Base-by-base conservation (phyloP, 2,329 filamentous ascomycete genomes). In the Nannizziopsis barbatae region DNA sequence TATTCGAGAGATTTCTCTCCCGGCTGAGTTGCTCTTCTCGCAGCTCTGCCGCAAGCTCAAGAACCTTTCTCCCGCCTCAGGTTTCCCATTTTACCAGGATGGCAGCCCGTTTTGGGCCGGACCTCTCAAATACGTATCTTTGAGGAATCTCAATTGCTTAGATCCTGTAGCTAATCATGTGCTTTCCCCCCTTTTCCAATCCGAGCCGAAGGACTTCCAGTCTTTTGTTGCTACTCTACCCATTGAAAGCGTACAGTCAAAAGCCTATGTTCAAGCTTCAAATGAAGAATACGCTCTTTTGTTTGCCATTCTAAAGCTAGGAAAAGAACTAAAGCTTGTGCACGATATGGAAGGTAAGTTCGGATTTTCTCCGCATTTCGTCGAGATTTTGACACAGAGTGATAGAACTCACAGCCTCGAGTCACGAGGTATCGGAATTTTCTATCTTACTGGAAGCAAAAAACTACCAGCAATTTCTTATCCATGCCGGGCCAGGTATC, bases 281-380 rank as follows among this genome's bases (percentile, higher is more conserved):
- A 71, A 78, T 46, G 65, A 71, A 11, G 72, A 77, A 45, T 74
- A 77, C 0, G 68, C 80, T 38, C 64, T 86, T 8, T 77, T 80
- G 54, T 71, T 87, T 37, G 75, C 81, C 39, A 75, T 80, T n/a
- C 68, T 87, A 38, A 81, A 86, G 54, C 75, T 80, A 12, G 83
- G 80, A 11, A 86, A 86, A 63, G 83, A 83, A 58, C 69, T 75
- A 33, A 82, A 82, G 1, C 65, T 86, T 14, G 78, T 86, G 1
- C 80, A 82, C 50, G 83, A 47, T 15, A 35, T 86, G 56, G 78
- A 81, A 55, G 72, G 79, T 77, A 66, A 31, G 44, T 49, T 12
- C 1, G 31, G 4, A 11, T 2, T 11, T 37, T 17, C 5, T 45
- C 10, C 5, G 12, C 15, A 35, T 22, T 47, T 14, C 27, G 32